These are phyloP conservation scores for Aplosporella prunicola DNA, from an alignment of 2,329 filamentous ascomycete species.

Conservation along the genomic window DNA sequence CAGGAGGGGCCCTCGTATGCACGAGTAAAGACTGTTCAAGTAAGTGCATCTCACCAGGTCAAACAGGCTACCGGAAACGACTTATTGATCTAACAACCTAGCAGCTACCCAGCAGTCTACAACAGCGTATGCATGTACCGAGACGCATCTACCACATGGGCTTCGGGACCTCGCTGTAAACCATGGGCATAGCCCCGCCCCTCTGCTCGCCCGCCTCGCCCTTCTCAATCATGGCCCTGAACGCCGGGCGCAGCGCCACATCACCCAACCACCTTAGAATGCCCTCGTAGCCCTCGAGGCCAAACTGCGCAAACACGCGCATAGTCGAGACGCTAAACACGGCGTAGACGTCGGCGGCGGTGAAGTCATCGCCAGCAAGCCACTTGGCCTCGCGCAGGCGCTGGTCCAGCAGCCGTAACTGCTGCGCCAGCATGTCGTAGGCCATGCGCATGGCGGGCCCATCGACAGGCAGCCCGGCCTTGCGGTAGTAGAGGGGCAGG, in stretches of 20 bases:
- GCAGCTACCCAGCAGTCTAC: no score
- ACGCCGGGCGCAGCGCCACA: slow-evolving; percentile 5
- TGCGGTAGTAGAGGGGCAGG: slow-evolving; percentile 19
- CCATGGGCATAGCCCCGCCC: slow-evolving; percentile 5
- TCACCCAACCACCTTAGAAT: slow-evolving; percentile 13
- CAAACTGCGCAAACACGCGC: slow-evolving; percentile 40
- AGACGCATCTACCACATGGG: no score
- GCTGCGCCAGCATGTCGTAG: slow-evolving; percentile 25
- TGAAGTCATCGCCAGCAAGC: slow-evolving; percentile 53
- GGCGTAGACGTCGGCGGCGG: slow-evolving; percentile 56
- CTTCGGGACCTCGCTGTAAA: slow-evolving; percentile 7
- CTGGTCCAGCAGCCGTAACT: slow-evolving; percentile 40
- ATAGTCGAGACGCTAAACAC: slow-evolving; percentile 53
- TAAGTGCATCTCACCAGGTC: no score
- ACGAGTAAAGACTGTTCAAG: no score
- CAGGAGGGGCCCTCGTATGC: no score
- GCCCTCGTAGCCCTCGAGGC: slow-evolving; percentile 19
- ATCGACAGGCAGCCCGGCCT: slow-evolving; percentile 18
- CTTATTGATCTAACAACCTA: no score
- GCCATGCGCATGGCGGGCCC: slow-evolving; percentile 18
- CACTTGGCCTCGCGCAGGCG: slow-evolving; percentile 39
- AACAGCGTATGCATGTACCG: no score
- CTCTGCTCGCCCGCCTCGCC: slow-evolving; percentile 8
- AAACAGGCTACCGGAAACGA: no score
- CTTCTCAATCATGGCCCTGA: slow-evolving; percentile 11